phyloP scores from a whole-genome alignment of 805 yeast genomes.

The Candida cerambycidarum region DNA sequence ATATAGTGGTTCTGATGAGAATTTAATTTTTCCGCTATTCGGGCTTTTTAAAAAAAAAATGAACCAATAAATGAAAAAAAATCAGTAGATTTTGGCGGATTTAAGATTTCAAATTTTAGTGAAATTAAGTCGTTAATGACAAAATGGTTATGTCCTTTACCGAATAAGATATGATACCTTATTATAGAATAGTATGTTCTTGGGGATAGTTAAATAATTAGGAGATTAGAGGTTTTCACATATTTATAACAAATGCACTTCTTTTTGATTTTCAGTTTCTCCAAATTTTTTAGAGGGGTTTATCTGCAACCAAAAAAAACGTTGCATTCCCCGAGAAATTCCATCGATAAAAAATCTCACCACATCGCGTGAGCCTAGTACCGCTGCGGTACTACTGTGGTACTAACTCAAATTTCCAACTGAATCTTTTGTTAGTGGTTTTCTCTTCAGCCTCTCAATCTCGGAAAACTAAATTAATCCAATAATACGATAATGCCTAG shows the following conservation, averaged over 20 bases:
- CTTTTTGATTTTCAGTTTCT: neutral
- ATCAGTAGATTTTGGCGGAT: neutral
- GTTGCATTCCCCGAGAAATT: neutral
- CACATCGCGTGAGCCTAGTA: too few species aligned
- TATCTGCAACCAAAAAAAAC: neutral
- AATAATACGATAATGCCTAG: neutral
- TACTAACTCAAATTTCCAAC: too few species aligned
- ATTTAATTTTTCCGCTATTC: constrained; percentile 10
- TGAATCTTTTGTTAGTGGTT: too few species aligned
- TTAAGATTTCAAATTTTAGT: neutral
- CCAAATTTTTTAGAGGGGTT: constrained; percentile 3
- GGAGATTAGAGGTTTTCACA: neutral
- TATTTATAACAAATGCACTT: constrained; percentile 2
- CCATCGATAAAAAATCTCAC: neutral
- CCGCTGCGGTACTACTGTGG: too few species aligned
- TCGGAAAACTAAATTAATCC: constrained; percentile 4
- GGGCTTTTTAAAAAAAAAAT: constrained; percentile 9
- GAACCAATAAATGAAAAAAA: constrained; percentile 10
- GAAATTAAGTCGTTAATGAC: too few species aligned
- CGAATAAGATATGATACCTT: too few species aligned
- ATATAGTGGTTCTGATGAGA: constrained; percentile 4
- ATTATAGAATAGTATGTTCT: neutral
- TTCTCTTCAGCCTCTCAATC: constrained; percentile 1
- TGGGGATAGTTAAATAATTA: neutral
- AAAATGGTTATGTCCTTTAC: too few species aligned